A percentile compares a stretch with the other conserved stretches of the same genome.
Conservation (phyloP, 768 basidiomycete species). For the Boletales sp. region DNA sequence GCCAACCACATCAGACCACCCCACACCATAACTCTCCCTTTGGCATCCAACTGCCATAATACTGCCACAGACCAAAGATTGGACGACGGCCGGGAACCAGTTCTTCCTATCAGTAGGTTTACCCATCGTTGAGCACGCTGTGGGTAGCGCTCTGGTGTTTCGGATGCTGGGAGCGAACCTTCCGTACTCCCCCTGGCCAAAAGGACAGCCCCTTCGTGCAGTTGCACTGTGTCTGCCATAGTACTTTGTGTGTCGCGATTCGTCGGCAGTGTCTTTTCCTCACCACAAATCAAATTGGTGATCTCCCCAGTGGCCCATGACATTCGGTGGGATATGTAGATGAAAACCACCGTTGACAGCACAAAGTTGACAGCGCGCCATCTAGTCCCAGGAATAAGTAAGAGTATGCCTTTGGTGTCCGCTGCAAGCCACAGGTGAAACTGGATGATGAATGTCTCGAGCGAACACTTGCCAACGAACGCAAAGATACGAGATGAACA, state of each 20-base stretch:
- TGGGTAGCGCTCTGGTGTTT: constrained; percentile 35
- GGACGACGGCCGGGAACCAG: constrained; percentile 18
- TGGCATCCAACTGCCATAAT: constrained; percentile 38
- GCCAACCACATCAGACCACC: constrained; percentile 56
- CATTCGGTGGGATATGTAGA: constrained; percentile 76
- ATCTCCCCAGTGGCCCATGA: constrained; percentile 72
- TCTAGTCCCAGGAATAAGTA: constrained; percentile 69
- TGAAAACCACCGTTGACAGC: constrained; percentile 71
- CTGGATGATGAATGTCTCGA: constrained; percentile 91
- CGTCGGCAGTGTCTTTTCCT: constrained; percentile 21
- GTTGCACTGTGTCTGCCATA: neutral
- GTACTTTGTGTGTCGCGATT: constrained; percentile 7
- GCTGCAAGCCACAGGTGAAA: constrained; percentile 85
- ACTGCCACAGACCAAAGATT: constrained; percentile 29
- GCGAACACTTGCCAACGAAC: constrained; percentile 81
- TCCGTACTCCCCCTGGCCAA: constrained; percentile 4
- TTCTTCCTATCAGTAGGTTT: constrained; percentile 43
- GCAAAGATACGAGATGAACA: constrained; percentile 65
- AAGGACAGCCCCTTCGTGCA: constrained; percentile 9
- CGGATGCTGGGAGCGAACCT: constrained; percentile 25
- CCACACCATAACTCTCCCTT: constrained; percentile 40
- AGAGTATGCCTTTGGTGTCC: constrained; percentile 77
- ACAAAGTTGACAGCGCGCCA: constrained; percentile 79
- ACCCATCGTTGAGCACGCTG: constrained; percentile 43
- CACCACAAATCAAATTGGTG: constrained; percentile 55